phyloP scores from a whole-genome alignment of 164 flowering plant species.

The Nelumbo lutea region DNA sequence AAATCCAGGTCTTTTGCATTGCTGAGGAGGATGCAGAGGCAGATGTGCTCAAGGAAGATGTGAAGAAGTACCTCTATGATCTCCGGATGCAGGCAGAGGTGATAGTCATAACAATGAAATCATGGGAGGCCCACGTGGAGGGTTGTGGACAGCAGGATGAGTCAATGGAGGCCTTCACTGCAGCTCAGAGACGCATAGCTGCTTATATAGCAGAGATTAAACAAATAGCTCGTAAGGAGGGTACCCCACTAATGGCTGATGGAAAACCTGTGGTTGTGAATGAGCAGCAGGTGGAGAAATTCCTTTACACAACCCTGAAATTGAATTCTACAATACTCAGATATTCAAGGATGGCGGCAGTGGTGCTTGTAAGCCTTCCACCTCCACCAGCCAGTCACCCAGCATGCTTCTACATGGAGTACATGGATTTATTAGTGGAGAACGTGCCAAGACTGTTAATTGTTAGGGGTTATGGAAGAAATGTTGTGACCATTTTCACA shows the following conservation, averaged over 20 bases:
- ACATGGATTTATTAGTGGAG: constrained; percentile 91
- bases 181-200: constrained; percentile 60
- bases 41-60: constrained; percentile 83
- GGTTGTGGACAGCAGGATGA: constrained; percentile 67
- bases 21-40: constrained; percentile 97
- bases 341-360: constrained; percentile 97
- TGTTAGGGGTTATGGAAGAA: constrained; percentile 91
- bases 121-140: constrained; percentile 73
- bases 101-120: constrained; percentile 82
- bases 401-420: constrained; percentile 94
- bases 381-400: constrained; percentile 92
- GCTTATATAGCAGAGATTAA: constrained; percentile 58
- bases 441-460: constrained; percentile 90
- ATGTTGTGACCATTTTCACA: constrained; percentile 94
- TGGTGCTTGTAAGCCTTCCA: constrained; percentile 90
- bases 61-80: constrained; percentile 89
- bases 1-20: constrained; percentile 97
- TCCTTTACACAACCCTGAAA: constrained; percentile 82
- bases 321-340: constrained; percentile 83
- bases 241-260: constrained; percentile 61
- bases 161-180: constrained; percentile 70
- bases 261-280: constrained; percentile 72
- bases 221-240: constrained; percentile 42
- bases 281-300: constrained; percentile 92
- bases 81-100: constrained; percentile 99